Percentiles rank a stretch among this genome's conserved stretches.
Evolutionary conservation across 2,329 filamentous ascomycete species (phyloP).

Genomic region (Calonectria pseudoreteaudii): DNA sequence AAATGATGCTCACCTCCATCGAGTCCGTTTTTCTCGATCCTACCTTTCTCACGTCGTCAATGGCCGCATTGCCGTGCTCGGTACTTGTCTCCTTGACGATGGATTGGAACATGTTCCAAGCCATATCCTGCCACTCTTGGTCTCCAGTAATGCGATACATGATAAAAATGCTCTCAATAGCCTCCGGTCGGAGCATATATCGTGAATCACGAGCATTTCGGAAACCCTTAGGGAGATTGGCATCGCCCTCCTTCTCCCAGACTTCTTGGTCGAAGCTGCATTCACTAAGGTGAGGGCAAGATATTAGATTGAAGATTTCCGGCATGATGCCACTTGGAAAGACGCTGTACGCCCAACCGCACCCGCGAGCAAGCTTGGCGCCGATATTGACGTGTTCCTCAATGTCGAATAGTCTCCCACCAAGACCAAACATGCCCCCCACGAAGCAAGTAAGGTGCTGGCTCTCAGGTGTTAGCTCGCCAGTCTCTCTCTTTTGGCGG

Average conservation of each 20-base stretch:
- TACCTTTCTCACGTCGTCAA: slow-evolving; percentile 54
- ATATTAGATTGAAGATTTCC: slow-evolving; percentile 61
- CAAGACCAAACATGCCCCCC: slow-evolving; percentile 76
- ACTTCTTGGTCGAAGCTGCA: slow-evolving; percentile 48
- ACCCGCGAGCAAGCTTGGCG: slow-evolving; percentile 63
- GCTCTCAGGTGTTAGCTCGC: slow-evolving; percentile 43
- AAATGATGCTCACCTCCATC: slow-evolving; percentile 66
- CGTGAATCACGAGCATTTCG: slow-evolving; percentile 64
- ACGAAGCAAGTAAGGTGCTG: slow-evolving; percentile 75
- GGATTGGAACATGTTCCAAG: slow-evolving; percentile 65
- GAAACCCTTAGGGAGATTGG: slow-evolving; percentile 67
- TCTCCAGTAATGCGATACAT: slow-evolving; percentile 64
- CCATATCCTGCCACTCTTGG: slow-evolving; percentile 59
- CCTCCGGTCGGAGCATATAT: slow-evolving; percentile 65
- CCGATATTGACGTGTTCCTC: slow-evolving; percentile 60
- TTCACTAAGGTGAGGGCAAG: slow-evolving; percentile 53
- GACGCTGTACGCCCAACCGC: slow-evolving; percentile 67
- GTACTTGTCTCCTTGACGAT: slow-evolving; percentile 60
- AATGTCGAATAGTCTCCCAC: slow-evolving; percentile 67
- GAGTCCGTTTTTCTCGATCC: slow-evolving; percentile 61
- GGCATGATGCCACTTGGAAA: slow-evolving; percentile 70
- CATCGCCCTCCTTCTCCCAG: slow-evolving; percentile 42
- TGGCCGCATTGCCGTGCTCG: slow-evolving; percentile 60
- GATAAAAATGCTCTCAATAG: slow-evolving; percentile 61
- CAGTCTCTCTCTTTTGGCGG: slow-evolving; percentile 40